phyloP scores from a whole-genome alignment of 1,139 yeast genomes.

The Blastobotrys serpentis region DNA sequence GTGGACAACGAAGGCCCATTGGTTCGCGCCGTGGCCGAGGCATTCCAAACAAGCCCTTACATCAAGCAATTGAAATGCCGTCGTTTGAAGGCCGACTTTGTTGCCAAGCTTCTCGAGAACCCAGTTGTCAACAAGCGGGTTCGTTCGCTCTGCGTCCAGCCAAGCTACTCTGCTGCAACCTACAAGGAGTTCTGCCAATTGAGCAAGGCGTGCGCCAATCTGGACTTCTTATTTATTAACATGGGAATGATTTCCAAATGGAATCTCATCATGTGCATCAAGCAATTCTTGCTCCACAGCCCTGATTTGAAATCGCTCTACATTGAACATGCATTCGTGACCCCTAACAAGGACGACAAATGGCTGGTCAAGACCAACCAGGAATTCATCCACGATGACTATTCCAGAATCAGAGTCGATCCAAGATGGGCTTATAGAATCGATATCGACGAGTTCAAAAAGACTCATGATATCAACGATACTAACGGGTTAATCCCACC shows the following conservation, averaged over 20 bases:
- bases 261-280: conserved; percentile 14
- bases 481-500: neutral
- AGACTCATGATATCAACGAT: conserved; percentile 7
- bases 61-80: conserved; percentile 19
- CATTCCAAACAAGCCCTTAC: conserved; percentile 14
- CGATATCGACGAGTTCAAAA: conserved; percentile 15
- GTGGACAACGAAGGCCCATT: conserved; percentile 18
- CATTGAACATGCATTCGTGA: conserved; percentile 15
- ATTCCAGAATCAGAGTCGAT: conserved; percentile 16
- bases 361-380: conserved; percentile 10
- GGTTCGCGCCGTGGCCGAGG: conserved; percentile 13
- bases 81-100: conserved; percentile 17
- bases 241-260: conserved; percentile 13
- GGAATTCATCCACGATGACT: conserved; percentile 15
- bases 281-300: conserved; percentile 12
- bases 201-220: conserved; percentile 11
- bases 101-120: conserved; percentile 13
- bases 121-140: conserved; percentile 2
- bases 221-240: conserved; percentile 14
- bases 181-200: conserved; percentile 16
- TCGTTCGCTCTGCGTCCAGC: conserved; percentile 17
- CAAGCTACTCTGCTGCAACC: conserved; percentile 13
- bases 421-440: conserved; percentile 13
- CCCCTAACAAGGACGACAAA: conserved; percentile 1
- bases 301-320: conserved; percentile 13